Evolutionary conservation across 768 basidiomycete species (phyloP), one percentile per base, ranked within the genome.

Genomic region (Mycena floridula): DNA sequence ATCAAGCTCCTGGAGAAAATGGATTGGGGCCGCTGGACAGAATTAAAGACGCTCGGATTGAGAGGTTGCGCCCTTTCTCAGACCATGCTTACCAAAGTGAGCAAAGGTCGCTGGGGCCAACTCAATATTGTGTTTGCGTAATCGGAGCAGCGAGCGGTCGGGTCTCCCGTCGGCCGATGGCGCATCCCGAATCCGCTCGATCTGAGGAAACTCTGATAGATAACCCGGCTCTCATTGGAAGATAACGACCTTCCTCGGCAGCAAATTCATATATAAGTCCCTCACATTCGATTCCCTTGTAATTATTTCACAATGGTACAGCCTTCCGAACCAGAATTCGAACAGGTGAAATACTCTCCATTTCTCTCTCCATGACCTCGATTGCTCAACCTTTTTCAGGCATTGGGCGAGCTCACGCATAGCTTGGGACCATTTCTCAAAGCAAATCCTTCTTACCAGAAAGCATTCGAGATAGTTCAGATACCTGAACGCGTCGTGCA

Each of bases 41-140:
- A 69, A 25, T 56, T 89, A 45, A 62, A 65, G 46, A 62, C 78
- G 11, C 58, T 88, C 23, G 84, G 80, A 1, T 57, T 84, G 42
- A 65, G 82, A 50, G 74, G 59, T 32, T 85, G 81, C 59, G 55
- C 59, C 37, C 52, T 82, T 21, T 65, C 74, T 2, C 54, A 54
- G 30, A 66, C 60, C n/a, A 56, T 79, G 24, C 43, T 73, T 18
- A 50, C 45, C 27, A 70, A 63, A 43, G 55, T 88, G 30, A 85
- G 86, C 52, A 62, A 67, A 53, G 74, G 76, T 0, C 72, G 82
- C 48, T 85, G 84, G 83, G 74, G n/a, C n/a, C n/a, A n/a, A n/a
- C n/a, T n/a, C n/a, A n/a, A n/a, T n/a, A n/a, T n/a, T n/a, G n/a
- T n/a, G n/a, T n/a, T n/a, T n/a, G n/a, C n/a, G n/a, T n/a, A n/a